phyloP scores from a whole-genome alignment of 768 basidiomycete species.

The Pleurotus eryngii region DNA sequence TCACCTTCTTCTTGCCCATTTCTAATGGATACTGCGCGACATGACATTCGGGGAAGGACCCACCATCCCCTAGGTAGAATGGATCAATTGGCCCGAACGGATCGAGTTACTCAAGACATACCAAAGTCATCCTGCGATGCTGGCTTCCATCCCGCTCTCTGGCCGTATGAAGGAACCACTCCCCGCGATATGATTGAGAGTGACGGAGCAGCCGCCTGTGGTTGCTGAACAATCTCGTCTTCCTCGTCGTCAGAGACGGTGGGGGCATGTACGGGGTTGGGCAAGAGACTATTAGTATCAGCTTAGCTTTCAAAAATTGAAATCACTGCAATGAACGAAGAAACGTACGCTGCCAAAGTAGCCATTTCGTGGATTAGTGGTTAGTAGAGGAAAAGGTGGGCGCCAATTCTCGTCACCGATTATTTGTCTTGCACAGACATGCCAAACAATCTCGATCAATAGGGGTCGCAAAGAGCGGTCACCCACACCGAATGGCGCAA shows the following conservation, averaged over 20 bases:
- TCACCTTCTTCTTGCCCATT: slow-evolving; percentile 92
- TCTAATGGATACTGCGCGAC: slow-evolving; percentile 95
- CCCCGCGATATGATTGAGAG: slow-evolving; percentile 46
- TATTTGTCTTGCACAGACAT: neutral
- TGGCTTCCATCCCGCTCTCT: slow-evolving; percentile 84
- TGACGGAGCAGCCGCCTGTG: slow-evolving; percentile 25
- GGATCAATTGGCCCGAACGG: neutral
- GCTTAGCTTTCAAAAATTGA: neutral
- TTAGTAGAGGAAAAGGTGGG: neutral
- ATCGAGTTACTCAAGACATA: slow-evolving; percentile 28
- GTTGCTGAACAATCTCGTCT: slow-evolving; percentile 21
- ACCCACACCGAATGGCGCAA: too few species aligned
- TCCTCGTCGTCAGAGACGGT: slow-evolving; percentile 56
- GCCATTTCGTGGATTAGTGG: slow-evolving; percentile 25
- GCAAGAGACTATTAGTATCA: slow-evolving; percentile 52
- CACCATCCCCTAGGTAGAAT: slow-evolving; percentile 63
- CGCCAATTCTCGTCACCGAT: neutral
- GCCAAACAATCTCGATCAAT: neutral
- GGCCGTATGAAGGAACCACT: slow-evolving; percentile 80
- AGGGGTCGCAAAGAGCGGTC: neutral
- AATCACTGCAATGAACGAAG: neutral
- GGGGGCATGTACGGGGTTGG: slow-evolving; percentile 57
- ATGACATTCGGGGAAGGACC: slow-evolving; percentile 93
- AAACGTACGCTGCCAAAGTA: slow-evolving; percentile 69
- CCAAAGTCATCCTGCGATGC: slow-evolving; percentile 80